Percentiles rank a stretch among this genome's conserved stretches.
These are phyloP conservation scores for Sungouiella blattae DNA, from an alignment of 805 yeast species.

Conservation along the genomic window DNA sequence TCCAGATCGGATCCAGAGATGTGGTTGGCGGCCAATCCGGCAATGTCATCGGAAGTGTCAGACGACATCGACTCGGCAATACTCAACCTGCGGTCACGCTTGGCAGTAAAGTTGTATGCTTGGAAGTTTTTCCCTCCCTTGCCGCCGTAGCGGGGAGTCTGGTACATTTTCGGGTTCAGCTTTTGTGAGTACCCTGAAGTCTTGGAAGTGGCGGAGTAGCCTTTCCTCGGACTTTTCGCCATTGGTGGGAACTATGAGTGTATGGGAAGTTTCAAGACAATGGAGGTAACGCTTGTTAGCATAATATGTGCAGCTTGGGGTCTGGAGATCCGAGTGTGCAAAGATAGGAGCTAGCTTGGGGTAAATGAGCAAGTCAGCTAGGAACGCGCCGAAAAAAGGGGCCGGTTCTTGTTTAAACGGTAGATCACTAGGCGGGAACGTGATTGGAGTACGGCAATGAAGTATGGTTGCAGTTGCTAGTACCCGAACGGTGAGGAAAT, in stretches of 20 bases:
- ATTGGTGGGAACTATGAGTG: constrained; percentile 15
- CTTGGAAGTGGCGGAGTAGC: constrained; percentile 7
- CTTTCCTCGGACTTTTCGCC: constrained; percentile 34
- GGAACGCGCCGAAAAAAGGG: too few relatives aligned
- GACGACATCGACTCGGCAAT: constrained; percentile 33
- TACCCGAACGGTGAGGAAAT: too few relatives aligned
- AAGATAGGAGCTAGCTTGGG: too few relatives aligned
- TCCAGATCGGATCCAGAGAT: constrained; percentile 28
- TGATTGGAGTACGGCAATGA: too few relatives aligned
- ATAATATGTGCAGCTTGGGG: too few relatives aligned
- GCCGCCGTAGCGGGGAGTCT: constrained; percentile 23
- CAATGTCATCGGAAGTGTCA: constrained; percentile 20
- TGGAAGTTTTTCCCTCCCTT: constrained; percentile 39
- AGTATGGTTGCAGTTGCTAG: too few relatives aligned
- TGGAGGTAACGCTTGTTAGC: constrained; percentile 3
- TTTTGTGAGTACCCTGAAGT: constrained; percentile 9
- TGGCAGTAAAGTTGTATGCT: constrained; percentile 16
- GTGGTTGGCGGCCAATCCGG: constrained; percentile 5
- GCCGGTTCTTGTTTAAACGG: too few relatives aligned
- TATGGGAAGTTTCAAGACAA: constrained; percentile 7
- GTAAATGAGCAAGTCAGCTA: too few relatives aligned
- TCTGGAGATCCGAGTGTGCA: too few relatives aligned
- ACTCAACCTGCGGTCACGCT: constrained; percentile 28
- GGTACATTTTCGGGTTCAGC: constrained; percentile 11
- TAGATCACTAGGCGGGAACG: too few relatives aligned